phyloP scores from a whole-genome alignment of 208 protist genomes.

The Trypanosoma rangeli region DNA sequence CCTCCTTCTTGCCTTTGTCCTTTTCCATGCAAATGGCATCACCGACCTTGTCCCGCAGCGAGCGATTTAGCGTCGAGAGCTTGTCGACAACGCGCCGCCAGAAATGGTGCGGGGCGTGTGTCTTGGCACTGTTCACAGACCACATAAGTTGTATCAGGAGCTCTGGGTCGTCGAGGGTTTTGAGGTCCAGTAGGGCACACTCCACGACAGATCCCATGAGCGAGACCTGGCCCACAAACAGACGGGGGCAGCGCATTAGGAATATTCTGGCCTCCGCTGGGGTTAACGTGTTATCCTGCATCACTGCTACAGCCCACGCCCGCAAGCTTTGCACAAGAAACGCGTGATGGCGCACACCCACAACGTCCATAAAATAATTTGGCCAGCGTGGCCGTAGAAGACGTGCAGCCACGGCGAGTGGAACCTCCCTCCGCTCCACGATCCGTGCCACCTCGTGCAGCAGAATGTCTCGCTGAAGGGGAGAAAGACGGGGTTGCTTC shows the following conservation, averaged over 20 bases:
- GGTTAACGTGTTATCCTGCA: slow-evolving; percentile 26
- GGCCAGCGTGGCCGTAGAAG: slow-evolving; percentile 59
- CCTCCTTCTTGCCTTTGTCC: background rate
- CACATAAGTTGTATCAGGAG: slow-evolving; percentile 67
- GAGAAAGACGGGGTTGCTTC: slow-evolving; percentile 2
- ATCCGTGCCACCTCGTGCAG: slow-evolving; percentile 31
- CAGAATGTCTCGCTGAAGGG: slow-evolving; percentile 31
- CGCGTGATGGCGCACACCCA: slow-evolving; percentile 29
- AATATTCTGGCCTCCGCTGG: slow-evolving; percentile 46
- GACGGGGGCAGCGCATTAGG: slow-evolving; percentile 35
- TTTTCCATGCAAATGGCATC: slow-evolving; percentile 17
- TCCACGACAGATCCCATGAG: slow-evolving; percentile 55
- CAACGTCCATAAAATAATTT: slow-evolving; percentile 24
- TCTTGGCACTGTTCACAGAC: slow-evolving; percentile 45
- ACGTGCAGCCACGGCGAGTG: slow-evolving; percentile 46
- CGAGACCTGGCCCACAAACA: slow-evolving; percentile 25
- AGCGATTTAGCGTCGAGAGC: slow-evolving; percentile 48
- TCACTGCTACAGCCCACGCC: slow-evolving; percentile 46
- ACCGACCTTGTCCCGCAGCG: slow-evolving; percentile 28
- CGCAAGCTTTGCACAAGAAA: slow-evolving; percentile 38
- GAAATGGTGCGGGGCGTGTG: slow-evolving; percentile 55
- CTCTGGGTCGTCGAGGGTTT: slow-evolving; percentile 34
- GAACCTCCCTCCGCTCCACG: slow-evolving; percentile 39
- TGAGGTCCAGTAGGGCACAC: slow-evolving; percentile 39
- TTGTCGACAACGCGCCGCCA: slow-evolving; percentile 51